Base-by-base conservation (phyloP, 345 rosid species). In the Melastoma malabathricum region DNA sequence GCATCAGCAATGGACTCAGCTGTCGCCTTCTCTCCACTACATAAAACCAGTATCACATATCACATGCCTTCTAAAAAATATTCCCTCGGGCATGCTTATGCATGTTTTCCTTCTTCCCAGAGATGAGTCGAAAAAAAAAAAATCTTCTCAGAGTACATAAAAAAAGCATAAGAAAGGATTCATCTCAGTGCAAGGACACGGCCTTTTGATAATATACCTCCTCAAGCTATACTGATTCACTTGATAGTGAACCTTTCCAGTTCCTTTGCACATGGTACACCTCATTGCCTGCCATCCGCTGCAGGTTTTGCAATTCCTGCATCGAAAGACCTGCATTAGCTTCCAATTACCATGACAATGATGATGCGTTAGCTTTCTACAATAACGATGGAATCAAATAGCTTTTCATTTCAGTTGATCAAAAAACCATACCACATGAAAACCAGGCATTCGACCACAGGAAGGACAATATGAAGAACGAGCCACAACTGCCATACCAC, bases 241-340 rank as follows among this genome's bases (percentile, higher is more conserved):
- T 75, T 86, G 94, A 65, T 75, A 89, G 13, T 70, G 80, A 67
- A 86, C 95, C 67, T 64, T 73, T 68, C 97, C 97, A 13, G 84
- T 77, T 66, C 97, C 95, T 80, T 72, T 75, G 73, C 97, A 89
- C 95, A 79, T 83, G 43, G 82, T 75, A 65, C 97, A 89, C 34
- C 84, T 72, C 68, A 86, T 68, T 29, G 95, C 95, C 58, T 77
- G 93, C 95, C 97, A 89, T 38, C 95, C 95, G 54, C 64, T 82
- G 68, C 97, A 89, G 47, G 89, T 77, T 19, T 61, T 68, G 67
- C 93, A 85, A 60, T 85, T 71, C 79, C 97, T 89, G 65, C 70
- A 73, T 55, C 47, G 46, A 43, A 46, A 44, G 34, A 53, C 56
- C 47, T 51, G 61, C 49, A 15, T 25, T 39, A 23, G 14, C 19